Conservation (phyloP, 2,329 filamentous ascomycete genomes). For the Sporothrix protearum region DNA sequence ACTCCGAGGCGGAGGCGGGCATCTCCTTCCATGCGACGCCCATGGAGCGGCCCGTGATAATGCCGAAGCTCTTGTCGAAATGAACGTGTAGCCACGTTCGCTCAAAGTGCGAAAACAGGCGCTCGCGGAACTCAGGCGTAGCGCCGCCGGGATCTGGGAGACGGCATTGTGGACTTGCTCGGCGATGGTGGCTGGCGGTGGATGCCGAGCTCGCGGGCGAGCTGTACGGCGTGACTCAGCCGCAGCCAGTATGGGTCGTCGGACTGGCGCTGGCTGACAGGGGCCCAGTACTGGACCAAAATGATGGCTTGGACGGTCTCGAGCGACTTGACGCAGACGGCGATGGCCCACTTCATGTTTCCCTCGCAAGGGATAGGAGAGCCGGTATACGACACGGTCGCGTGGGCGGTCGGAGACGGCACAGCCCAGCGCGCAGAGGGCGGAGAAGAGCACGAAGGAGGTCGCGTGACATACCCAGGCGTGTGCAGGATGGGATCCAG, state of each 20-base stretch:
- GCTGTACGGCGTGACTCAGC: slow-evolving; percentile 31
- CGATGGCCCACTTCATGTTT: slow-evolving; percentile 33
- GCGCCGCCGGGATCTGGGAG: slow-evolving; percentile 18
- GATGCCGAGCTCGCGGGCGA: slow-evolving; percentile 31
- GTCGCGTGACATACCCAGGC: slow-evolving; percentile 29
- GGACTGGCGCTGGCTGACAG: slow-evolving; percentile 26
- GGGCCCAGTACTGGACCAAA: slow-evolving; percentile 32
- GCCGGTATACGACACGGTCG: slow-evolving; percentile 30
- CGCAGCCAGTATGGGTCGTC: slow-evolving; percentile 33
- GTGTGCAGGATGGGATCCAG: slow-evolving; percentile 31
- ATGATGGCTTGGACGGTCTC: slow-evolving; percentile 32
- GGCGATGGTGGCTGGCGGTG: slow-evolving; percentile 26
- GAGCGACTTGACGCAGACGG: slow-evolving; percentile 31
- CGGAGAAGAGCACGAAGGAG: slow-evolving; percentile 33
- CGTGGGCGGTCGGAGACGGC: slow-evolving; percentile 31
- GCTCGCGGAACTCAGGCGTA: slow-evolving; percentile 24
- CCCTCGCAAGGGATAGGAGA: slow-evolving; percentile 30
- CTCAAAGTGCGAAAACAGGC: slow-evolving; percentile 28
- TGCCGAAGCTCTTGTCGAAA: slow-evolving; percentile 29
- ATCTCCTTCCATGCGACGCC: slow-evolving; percentile 27
- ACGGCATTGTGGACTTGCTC: slow-evolving; percentile 28
- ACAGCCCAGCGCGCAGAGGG: slow-evolving; percentile 31
- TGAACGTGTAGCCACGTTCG: slow-evolving; percentile 29
- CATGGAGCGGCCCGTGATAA: slow-evolving; percentile 28
- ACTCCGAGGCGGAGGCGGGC: slow-evolving; percentile 24